Base-by-base conservation (phyloP, 2,329 filamentous ascomycete genomes). In the Aspergillus latus region DNA sequence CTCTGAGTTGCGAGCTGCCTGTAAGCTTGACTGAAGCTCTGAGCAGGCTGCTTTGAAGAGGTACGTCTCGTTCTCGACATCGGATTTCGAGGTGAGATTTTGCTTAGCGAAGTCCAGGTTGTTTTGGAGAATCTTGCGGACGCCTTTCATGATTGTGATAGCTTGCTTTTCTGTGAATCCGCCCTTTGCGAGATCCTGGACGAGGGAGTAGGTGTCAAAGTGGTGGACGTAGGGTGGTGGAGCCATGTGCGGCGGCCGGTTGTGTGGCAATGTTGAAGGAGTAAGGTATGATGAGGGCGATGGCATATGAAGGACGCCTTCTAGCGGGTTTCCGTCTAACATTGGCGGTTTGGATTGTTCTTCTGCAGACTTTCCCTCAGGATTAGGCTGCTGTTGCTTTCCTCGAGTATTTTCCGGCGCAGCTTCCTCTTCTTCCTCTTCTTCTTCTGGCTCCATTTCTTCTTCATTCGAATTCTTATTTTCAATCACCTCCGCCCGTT, bases 51-150 rank as follows among this genome's bases (percentile, higher is more conserved):
- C 94, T 52, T 88, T 85, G 78, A 99, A 99, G 10, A 99, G 82
- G 70, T 99, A 99, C 6, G 87, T 87, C 74, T 97, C 90, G 72
- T 97, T 99, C 70, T 97, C 93, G 37, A 96, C 89, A 66, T 96
- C 90, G 44, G 88, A 91, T 74, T 96, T 97, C 72, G 88, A 91
- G 9, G 97, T 89, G 7, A 97, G 79, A 2, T 86, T 89, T 47
- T 86, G 82, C 68, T 89, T 88, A 46, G 94, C 94, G 11, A 92
- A 79, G 55, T 91, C 86, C 56, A 97, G 81, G 69, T 97, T 95
- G 16, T 86, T 79, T 8, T 88, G 86, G 13, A 99, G 77, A 49
- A 95, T 80, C 3, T 82, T 81, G 21, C 93, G 86, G 54, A 97
- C 86, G 5, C 88, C 91, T 78, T 97, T 97, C 94, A 99, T 99